Base-by-base conservation (phyloP, 2,329 filamentous ascomycete species). In the Aotearoamyces nothofagi region DNA sequence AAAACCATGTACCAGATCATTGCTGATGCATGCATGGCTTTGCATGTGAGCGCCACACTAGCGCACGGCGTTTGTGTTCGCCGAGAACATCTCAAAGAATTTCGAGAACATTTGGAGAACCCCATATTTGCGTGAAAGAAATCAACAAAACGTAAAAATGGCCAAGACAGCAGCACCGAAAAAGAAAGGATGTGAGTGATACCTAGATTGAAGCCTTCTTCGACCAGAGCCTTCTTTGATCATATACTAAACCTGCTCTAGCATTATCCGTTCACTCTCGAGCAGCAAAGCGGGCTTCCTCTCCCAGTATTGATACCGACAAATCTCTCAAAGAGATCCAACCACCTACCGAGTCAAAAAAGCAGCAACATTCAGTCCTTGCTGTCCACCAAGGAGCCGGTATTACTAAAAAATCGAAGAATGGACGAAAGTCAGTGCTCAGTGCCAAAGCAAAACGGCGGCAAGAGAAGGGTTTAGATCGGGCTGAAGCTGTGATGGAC, bases 231-330 rank as follows among this genome's bases (percentile, higher is more conserved):
- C n/a, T 9, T 17, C 13, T 7, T 17, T 30, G 14, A 17, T 26
- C 33, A 33, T 11, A 24, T 35, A 4, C 29, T 33, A 33, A 33
- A 15, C 15, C 6, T 16, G 13, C 33, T 29, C 30, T 47, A 45
- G 30, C 58, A 31, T 60, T 61, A 22, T 80, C 78, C 4, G 53
- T 71, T 33, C 78, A 76, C 57, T 86, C 80, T 30, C 76, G 80
- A 39, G 78, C 77, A 33, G 77, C 78, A 22, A 69, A 78, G 46
- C 72, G 80, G 39, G 78, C 73, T 26, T 69, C 70, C 10, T 78
- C 76, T 4, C 75, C 78, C 15, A 62, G 71, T 43, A 73, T 81
- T 52, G 57, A 79, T 53, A 67, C 69, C 24, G 75, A 81, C 60
- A 79, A 79, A 54, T 78, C 74, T 5, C 60, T 80, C 13, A 78